phyloP scores from a whole-genome alignment of 2,329 filamentous ascomycete genomes.

The Berkeleyomyces rouxiae region DNA sequence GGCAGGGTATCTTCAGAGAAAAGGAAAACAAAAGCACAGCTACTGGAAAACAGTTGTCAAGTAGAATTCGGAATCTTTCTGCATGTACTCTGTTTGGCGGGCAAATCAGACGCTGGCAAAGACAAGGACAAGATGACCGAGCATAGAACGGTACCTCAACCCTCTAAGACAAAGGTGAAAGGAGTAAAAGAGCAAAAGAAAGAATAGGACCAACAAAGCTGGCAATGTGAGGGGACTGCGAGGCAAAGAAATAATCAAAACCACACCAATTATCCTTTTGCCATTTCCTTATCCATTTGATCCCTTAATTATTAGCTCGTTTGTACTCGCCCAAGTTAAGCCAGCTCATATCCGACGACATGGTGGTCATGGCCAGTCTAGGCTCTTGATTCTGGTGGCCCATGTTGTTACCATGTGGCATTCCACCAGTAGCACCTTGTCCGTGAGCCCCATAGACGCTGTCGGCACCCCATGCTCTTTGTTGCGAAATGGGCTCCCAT shows the following conservation, averaged over 20 bases:
- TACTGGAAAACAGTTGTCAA: neutral
- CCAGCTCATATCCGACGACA: constrained; percentile 61
- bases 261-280: neutral
- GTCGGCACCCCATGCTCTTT: constrained; percentile 32
- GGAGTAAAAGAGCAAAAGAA: neutral
- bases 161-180: constrained; percentile 1
- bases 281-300: neutral
- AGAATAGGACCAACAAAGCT: constrained; percentile 1
- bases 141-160: constrained; percentile 2
- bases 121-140: neutral
- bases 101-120: neutral
- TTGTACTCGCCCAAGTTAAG: constrained; percentile 45
- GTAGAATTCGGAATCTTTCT: neutral
- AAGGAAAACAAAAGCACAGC: constrained; percentile 1
- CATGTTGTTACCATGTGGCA: neutral
- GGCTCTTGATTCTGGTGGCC: neutral
- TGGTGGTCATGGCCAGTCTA: constrained; percentile 14
- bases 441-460: constrained; percentile 25
- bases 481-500: constrained; percentile 33
- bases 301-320: constrained; percentile 8
- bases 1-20: constrained; percentile 3
- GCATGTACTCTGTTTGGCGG: neutral
- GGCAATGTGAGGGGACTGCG: neutral
- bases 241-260: neutral
- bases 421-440: constrained; percentile 14